Base-by-base conservation (phyloP, 805 yeast genomes). In the Cyberlindnera sargentensis region DNA sequence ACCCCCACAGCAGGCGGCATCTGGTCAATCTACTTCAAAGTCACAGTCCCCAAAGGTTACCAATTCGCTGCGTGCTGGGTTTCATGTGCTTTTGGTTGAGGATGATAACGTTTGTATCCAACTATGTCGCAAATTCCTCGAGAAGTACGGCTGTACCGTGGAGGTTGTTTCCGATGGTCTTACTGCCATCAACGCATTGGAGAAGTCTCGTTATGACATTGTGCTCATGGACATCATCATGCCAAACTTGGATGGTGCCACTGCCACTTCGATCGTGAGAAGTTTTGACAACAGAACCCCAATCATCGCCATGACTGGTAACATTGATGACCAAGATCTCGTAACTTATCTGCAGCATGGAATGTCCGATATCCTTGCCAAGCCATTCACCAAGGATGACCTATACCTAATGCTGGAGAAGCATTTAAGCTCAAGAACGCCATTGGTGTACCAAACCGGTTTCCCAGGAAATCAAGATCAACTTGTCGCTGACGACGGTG, bases 111-210 rank as follows among this genome's bases (percentile, higher is more conserved):
- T 84, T 33, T 84, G 96, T 53, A 84, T 88, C 42, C 86, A 84
- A 49, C 69, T 91, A 8, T 86, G 96, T 53, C 72, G 85, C 8
- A 85, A 86, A 60, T 87, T 93, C 57, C 63, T 93, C 45, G 76
- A 78, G 58, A 85, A 87, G 56, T 88, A 85, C 60, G 97, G 97
- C 0, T 90, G 96, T 61, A 80, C 88, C 10, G 96, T 91, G 4
- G 91, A 93, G 38, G 87, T 89, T 20, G 97, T 87, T 0, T 83
- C 88, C 5, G 97, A 91, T 65, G 99, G 99, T 0, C 65, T 91
- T 8, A 81, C 86, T 31, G 96, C 96, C 3, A 88, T 93, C 36
- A 75, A 80, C 31, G 82, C 80, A 0, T 76, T 84, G 29, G 90
- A 82, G 57, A 76, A 78, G 40, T 76, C 77, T 31, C 76, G 81